These are phyloP conservation scores for Ascocoryne sarcoides DNA, from an alignment of 2,329 filamentous ascomycete species.

Conservation along the genomic window DNA sequence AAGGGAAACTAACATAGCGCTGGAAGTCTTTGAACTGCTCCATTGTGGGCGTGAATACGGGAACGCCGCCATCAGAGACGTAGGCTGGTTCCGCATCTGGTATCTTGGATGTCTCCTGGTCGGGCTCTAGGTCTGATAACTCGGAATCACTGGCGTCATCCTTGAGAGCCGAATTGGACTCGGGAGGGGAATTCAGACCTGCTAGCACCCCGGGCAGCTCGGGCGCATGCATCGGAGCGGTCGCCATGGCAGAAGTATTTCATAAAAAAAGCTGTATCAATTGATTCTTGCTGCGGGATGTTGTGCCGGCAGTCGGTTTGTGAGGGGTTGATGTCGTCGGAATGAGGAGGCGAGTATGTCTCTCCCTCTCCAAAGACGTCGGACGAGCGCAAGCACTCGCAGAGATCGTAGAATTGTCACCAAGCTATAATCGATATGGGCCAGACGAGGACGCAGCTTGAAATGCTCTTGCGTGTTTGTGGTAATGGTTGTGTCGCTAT, in stretches of 20 bases:
- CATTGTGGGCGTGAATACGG: slow-evolving; percentile 94
- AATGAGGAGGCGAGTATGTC: not conserved
- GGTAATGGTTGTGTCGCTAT: no score
- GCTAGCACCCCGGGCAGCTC: slow-evolving; percentile 15
- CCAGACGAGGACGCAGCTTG: no score
- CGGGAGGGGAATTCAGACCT: slow-evolving; percentile 51
- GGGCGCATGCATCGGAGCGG: slow-evolving; percentile 19
- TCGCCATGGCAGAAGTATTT: slow-evolving; percentile 20
- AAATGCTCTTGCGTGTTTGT: no score
- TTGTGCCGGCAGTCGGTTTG: no score
- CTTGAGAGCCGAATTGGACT: slow-evolving; percentile 52
- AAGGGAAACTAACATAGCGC: slow-evolving; percentile 62
- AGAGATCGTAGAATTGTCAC: not conserved
- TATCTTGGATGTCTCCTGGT: slow-evolving; percentile 9
- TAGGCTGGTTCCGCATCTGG: slow-evolving; percentile 58
- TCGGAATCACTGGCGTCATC: slow-evolving; percentile 54
- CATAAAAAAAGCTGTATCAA: no score
- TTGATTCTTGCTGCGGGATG: no score
- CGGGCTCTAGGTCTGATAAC: slow-evolving; percentile 55
- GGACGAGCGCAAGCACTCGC: not conserved
- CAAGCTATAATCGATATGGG: no score
- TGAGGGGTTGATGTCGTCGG: not conserved
- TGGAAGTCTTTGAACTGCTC: slow-evolving; percentile 91
- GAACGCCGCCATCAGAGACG: slow-evolving; percentile 75
- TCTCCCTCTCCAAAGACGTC: not conserved